Conservation (phyloP, 2,329 filamentous ascomycete genomes). For the Teratosphaeriaceae sp. region DNA sequence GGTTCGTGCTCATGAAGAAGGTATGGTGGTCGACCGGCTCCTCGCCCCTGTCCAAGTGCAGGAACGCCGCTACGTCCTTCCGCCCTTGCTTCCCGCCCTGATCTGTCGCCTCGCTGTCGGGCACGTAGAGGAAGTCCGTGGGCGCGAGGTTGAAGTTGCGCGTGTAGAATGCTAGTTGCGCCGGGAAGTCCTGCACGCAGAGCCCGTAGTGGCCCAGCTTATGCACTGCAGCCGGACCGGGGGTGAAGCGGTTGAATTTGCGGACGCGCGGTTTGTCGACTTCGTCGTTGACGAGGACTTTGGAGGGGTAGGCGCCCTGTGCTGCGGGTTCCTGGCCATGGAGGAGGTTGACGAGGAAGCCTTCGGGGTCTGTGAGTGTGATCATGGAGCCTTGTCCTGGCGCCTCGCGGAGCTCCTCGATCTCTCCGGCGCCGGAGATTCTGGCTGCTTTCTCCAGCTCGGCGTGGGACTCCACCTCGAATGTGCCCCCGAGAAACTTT, state of each 20-base stretch:
- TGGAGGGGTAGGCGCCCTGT: slow-evolving; percentile 21
- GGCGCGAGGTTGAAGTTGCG: slow-evolving; percentile 42
- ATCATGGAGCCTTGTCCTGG: slow-evolving; percentile 36
- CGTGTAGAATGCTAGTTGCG: slow-evolving; percentile 32
- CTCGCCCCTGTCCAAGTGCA: slow-evolving; percentile 48
- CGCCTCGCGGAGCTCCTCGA: slow-evolving; percentile 30
- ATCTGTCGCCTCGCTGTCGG: slow-evolving; percentile 6
- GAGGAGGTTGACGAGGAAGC: slow-evolving; percentile 35
- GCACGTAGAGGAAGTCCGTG: slow-evolving; percentile 34
- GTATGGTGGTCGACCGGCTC: slow-evolving; percentile 49
- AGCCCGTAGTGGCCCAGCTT: slow-evolving; percentile 46
- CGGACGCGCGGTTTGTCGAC: slow-evolving; percentile 32
- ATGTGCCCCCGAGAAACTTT: slow-evolving; percentile 38
- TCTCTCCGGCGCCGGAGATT: slow-evolving; percentile 25
- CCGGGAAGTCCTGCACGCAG: slow-evolving; percentile 29
- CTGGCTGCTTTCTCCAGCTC: slow-evolving; percentile 37
- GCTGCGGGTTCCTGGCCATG: slow-evolving; percentile 29
- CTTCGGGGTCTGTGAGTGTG: slow-evolving; percentile 35
- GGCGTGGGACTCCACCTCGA: slow-evolving; percentile 35
- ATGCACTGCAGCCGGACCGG: slow-evolving; percentile 44
- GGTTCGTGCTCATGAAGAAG: slow-evolving; percentile 43
- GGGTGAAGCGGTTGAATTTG: slow-evolving; percentile 38
- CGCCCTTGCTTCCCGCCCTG: slow-evolving; percentile 6
- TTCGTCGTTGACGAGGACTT: slow-evolving; percentile 32
- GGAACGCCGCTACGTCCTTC: slow-evolving; percentile 34